Evolutionary conservation across 352 stramenopile genomes (phyloP), one percentile per base, ranked within the genome.

Genomic region (Globisporangium canariense): DNA sequence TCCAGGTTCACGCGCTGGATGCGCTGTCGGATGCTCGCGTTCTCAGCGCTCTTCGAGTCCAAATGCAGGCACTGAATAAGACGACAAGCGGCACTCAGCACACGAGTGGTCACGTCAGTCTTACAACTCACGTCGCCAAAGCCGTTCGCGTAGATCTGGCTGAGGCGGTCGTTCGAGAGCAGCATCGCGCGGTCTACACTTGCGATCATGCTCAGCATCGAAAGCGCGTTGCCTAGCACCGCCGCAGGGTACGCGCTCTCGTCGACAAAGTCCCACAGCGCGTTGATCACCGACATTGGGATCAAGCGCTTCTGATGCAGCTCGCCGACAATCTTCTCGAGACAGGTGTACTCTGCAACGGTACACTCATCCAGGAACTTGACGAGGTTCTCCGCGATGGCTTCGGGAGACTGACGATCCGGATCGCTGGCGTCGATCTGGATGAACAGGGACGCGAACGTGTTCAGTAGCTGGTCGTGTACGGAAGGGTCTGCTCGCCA

Each of bases 391-490:
- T 85, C 75, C 22, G 86, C 83, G 34, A 86, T 69, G 3, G 78
- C 62, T 13, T 88, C 73, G 1, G 81, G 73, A 0, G 77, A 74
- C 14, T 71, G 65, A 2, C 78, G 69, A 11, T 82, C 75, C 32
- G 62, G 41, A n/a, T 88, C 74, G 18, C 76, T 69, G 22, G 69
- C 53, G 54, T 83, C 71, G 54, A 86, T 82, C 22, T 69, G 65
- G 41, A 94, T 79, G 45, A 92, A 92, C 4, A 92, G 59, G 45
- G 75, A 69, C 14, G 83, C 74, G 45, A 95, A 92, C 2, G 92
- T 96, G 46, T 87, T 91, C 0, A 97, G 71, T 10, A 98, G 81
- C 68, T 98, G 88, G 11, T 98, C 91, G 68, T 96, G 89, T 47
- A 98, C 93, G 1, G 75, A 87, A 54, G 86, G 68, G 54, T 98